A percentile compares a stretch with the other conserved stretches of the same genome.
phyloP scores from a whole-genome alignment of 2,329 filamentous ascomycete species.

The Fusarium euwallaceae region DNA sequence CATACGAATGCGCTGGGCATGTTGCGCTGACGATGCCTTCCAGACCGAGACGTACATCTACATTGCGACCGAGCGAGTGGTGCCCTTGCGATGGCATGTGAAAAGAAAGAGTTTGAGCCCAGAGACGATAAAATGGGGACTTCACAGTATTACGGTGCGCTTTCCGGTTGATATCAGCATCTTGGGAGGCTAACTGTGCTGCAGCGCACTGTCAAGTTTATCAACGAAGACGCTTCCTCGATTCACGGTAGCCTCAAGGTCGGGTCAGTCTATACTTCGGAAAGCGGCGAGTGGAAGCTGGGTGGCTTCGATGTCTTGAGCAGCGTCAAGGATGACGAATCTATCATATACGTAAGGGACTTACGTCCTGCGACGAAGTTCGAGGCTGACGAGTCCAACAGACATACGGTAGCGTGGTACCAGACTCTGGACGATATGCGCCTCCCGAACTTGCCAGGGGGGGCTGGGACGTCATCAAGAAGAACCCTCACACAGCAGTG shows the following conservation, averaged over 20 bases:
- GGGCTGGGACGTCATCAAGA: constrained; percentile 94
- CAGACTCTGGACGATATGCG: constrained; percentile 86
- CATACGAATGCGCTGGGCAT: constrained; percentile 7
- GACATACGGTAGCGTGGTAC: constrained; percentile 89
- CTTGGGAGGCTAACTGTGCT: constrained; percentile 34
- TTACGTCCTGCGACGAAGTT: neutral
- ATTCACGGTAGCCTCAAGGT: constrained; percentile 90
- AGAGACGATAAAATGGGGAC: constrained; percentile 96
- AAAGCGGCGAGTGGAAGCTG: constrained; percentile 98
- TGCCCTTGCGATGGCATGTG: constrained; percentile 90
- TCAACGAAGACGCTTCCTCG: constrained; percentile 92
- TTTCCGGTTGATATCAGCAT: neutral
- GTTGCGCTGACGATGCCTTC: constrained; percentile 40
- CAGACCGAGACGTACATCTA: constrained; percentile 96
- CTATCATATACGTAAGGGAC: constrained; percentile 80
- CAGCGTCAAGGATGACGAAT: constrained; percentile 95
- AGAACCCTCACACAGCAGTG: constrained; percentile 81
- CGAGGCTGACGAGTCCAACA: constrained; percentile 52
- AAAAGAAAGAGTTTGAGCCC: constrained; percentile 88
- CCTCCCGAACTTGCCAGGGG: constrained; percentile 87
- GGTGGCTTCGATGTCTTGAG: constrained; percentile 94
- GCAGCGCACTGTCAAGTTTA: constrained; percentile 91
- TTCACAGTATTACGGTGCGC: constrained; percentile 84
- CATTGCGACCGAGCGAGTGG: constrained; percentile 91
- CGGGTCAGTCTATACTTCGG: constrained; percentile 90